Base-by-base conservation (phyloP, 345 rosid genomes). In the Xanthoceras sorbifolium region DNA sequence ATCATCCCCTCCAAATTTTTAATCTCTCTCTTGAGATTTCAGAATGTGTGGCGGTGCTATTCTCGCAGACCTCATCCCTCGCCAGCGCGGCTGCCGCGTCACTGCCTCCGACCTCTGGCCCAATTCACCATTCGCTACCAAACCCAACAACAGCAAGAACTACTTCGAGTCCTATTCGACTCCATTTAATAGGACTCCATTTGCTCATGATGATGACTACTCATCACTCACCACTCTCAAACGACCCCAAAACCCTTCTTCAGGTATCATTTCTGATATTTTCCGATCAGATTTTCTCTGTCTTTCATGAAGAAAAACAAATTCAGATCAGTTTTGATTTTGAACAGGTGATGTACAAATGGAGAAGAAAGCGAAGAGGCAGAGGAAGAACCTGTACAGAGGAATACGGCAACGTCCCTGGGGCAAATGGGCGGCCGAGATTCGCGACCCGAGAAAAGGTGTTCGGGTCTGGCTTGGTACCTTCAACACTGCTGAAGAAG, bases 401-500 rank as follows among this genome's bases (percentile, higher is more conserved):
- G 98, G 98, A 5, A 93, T 93, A 80, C 88, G 98, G 87, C 93
- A 94, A 71, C 90, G 98, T 0, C 97, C 98, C 1, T 94, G 98
- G 98, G 98, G 97, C 20, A 94, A 94, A 89, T 92, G 95, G 94
- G 98, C 98, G 0, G 98, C 98, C 5, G 98, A 94, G 93, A 94
- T 93, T 77, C 97, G 98, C 38, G 98, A 93, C 74, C 98, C 98
- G 6, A 85, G 92, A 32, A 93, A 93, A 82, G 98, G 98, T 5
- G 94, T 89, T 60, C 94, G 98, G 32, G 94, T 94, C 48, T 94
- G 98, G 98, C 93, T 94, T 11, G 98, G 98, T 40, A 94, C 98
- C 29, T 94, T 86, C 87, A 89, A 89, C 80, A 92, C 98, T 4
- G 90, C 98, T 0, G 97, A 94, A 69, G 97, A 94, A 76, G 98